Evolutionary conservation across 2,329 filamentous ascomycete genomes (phyloP).

Genomic region (Penicillium sp.): DNA sequence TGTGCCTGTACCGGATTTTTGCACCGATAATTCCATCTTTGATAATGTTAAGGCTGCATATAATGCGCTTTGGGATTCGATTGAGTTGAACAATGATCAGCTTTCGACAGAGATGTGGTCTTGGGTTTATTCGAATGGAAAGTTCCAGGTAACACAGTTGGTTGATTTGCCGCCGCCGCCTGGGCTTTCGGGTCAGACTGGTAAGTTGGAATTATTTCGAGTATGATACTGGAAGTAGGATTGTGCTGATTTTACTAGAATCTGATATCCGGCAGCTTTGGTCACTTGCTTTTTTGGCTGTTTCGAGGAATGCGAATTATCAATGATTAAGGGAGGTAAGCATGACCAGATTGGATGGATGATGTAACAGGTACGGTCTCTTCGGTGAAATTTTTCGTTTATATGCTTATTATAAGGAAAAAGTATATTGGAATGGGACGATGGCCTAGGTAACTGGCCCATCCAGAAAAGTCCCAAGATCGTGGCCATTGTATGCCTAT

Average conservation of each 20-base stretch:
- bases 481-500: no score
- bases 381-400: no score
- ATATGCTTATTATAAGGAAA: not conserved
- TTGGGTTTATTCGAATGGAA: slow-evolving; percentile 55
- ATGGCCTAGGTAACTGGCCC: not conserved
- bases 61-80: slow-evolving; percentile 61
- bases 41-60: slow-evolving; percentile 54
- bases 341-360: not conserved
- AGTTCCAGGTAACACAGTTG: slow-evolving; percentile 52
- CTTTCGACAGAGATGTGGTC: slow-evolving; percentile 64
- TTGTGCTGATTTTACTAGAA: slow-evolving; percentile 8
- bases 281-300: slow-evolving; percentile 18
- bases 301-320: slow-evolving; percentile 11
- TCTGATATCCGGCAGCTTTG: slow-evolving; percentile 20
- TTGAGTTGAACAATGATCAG: slow-evolving; percentile 55
- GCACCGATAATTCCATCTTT: slow-evolving; percentile 46
- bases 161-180: slow-evolving; percentile 52
- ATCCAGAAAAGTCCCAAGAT: no score
- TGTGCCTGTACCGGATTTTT: slow-evolving; percentile 49
- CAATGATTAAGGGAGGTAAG: not conserved
- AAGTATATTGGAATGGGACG: not conserved
- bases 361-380: not conserved
- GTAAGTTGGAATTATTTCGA: slow-evolving; percentile 13
- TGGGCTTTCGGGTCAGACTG: slow-evolving; percentile 41
- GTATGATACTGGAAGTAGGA: no score